A percentile compares a stretch with the other conserved stretches of the same genome.
phyloP scores from a whole-genome alignment of 2,329 filamentous ascomycete species.

The Pseudogymnoascus sp. region DNA sequence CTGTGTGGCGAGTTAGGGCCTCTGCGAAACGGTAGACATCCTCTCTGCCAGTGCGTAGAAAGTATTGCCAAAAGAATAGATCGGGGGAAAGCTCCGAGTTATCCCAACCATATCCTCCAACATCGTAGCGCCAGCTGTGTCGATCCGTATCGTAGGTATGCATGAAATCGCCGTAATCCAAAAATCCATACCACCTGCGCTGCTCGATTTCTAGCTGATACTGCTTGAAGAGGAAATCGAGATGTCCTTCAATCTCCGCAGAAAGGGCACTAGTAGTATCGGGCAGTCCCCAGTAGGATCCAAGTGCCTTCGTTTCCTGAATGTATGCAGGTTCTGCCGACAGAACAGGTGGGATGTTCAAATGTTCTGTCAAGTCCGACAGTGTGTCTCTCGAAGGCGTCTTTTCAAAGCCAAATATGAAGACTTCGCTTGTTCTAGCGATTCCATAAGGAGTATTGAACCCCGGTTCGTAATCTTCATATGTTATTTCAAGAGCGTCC shows the following conservation, averaged over 20 bases:
- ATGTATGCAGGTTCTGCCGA: slow-evolving; percentile 40
- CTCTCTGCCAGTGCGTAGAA: slow-evolving; percentile 47
- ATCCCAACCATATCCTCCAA: slow-evolving; percentile 57
- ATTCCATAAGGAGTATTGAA: slow-evolving; percentile 51
- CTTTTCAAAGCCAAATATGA: slow-evolving; percentile 41
- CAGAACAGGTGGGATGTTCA: slow-evolving; percentile 45
- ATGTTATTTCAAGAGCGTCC: slow-evolving; percentile 53
- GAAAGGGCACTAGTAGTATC: slow-evolving; percentile 25
- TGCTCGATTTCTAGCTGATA: slow-evolving; percentile 48
- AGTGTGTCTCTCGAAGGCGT: slow-evolving; percentile 43
- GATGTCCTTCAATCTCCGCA: slow-evolving; percentile 39
- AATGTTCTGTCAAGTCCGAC: slow-evolving; percentile 34
- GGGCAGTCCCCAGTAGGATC: slow-evolving; percentile 44
- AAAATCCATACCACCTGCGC: slow-evolving; percentile 54
- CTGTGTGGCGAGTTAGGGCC: slow-evolving; percentile 47
- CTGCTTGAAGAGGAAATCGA: slow-evolving; percentile 48
- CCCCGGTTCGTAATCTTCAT: slow-evolving; percentile 50
- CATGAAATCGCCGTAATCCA: slow-evolving; percentile 54
- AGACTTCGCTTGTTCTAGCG: slow-evolving; percentile 48
- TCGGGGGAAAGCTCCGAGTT: slow-evolving; percentile 56
- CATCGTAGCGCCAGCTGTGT: slow-evolving; percentile 53
- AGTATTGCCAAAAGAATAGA: slow-evolving; percentile 54
- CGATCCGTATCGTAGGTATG: slow-evolving; percentile 52
- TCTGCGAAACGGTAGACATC: slow-evolving; percentile 53
- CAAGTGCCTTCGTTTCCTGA: slow-evolving; percentile 42